These are phyloP conservation scores for Cadophora malorum DNA, from an alignment of 2,329 filamentous ascomycete species.

Conservation along the genomic window DNA sequence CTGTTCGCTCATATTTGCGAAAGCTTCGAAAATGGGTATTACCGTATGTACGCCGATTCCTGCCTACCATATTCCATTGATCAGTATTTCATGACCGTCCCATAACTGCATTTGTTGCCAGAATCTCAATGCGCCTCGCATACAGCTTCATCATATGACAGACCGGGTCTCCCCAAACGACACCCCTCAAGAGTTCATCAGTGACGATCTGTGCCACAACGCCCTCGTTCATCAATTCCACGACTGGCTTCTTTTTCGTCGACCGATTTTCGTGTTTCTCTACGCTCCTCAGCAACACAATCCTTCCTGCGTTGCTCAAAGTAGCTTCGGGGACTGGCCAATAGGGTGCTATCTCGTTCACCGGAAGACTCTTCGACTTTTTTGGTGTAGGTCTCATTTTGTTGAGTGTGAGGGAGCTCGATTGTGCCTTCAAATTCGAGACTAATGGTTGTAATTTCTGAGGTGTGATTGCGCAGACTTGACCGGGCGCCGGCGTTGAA, in stretches of 20 bases:
- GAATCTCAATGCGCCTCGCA: slow-evolving; percentile 69
- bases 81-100: slow-evolving; percentile 39
- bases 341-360: slow-evolving; percentile 47
- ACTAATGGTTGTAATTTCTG: slow-evolving; percentile 33
- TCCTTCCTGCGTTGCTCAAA: slow-evolving; percentile 72
- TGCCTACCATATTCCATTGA: not conserved
- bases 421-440: slow-evolving; percentile 34
- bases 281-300: slow-evolving; percentile 69
- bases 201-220: slow-evolving; percentile 72
- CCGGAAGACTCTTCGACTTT: slow-evolving; percentile 34
- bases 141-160: slow-evolving; percentile 85
- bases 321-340: slow-evolving; percentile 73
- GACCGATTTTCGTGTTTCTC: slow-evolving; percentile 47
- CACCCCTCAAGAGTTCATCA: slow-evolving; percentile 70
- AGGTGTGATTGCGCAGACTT: slow-evolving; percentile 29
- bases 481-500: slow-evolving; percentile 55
- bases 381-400: slow-evolving; percentile 35
- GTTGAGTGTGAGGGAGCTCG: slow-evolving; percentile 32
- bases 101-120: slow-evolving; percentile 73
- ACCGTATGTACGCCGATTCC: not conserved
- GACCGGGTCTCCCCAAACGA: slow-evolving; percentile 83
- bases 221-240: slow-evolving; percentile 60
- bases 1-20: slow-evolving; percentile 63
- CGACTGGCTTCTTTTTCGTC: slow-evolving; percentile 54
- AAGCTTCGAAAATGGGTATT: slow-evolving; percentile 14